A percentile compares a stretch with the other conserved stretches of the same genome.
Evolutionary conservation across 2,329 filamentous ascomycete genomes (phyloP).

Genomic region (Dactylella cylindrospora): DNA sequence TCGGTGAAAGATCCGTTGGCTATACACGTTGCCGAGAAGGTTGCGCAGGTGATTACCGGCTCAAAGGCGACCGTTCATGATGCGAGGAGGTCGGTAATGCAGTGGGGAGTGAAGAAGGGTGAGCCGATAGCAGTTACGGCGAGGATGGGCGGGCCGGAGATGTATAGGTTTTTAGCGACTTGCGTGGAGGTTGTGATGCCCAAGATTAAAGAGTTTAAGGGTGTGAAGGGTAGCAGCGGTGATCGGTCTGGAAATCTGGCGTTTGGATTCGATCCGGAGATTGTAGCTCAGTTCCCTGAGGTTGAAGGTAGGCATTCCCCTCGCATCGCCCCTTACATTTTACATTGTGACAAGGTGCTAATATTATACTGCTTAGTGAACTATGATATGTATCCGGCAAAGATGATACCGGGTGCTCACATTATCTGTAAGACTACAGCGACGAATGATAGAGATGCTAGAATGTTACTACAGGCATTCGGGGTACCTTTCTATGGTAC

Average conservation of each 20-base stretch:
- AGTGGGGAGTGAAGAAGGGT: slow-evolving; percentile 73
- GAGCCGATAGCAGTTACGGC: slow-evolving; percentile 74
- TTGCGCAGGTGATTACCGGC: slow-evolving; percentile 82
- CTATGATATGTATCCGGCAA: slow-evolving; percentile 61
- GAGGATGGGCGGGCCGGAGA: slow-evolving; percentile 74
- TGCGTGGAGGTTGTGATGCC: slow-evolving; percentile 86
- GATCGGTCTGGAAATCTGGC: slow-evolving; percentile 85
- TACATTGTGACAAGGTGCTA: slow-evolving; percentile 19
- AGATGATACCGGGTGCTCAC: slow-evolving; percentile 82
- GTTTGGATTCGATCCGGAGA: slow-evolving; percentile 74
- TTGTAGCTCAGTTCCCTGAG: slow-evolving; percentile 85
- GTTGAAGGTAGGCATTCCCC: slow-evolving; percentile 73
- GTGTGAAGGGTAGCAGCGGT: slow-evolving; percentile 73
- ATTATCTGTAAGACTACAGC: slow-evolving; percentile 82
- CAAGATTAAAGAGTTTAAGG: slow-evolving; percentile 93
- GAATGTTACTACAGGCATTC: slow-evolving; percentile 70
- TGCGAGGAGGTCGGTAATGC: slow-evolving; percentile 68
- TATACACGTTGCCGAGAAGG: slow-evolving; percentile 79
- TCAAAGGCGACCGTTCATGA: slow-evolving; percentile 70
- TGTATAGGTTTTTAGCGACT: slow-evolving; percentile 89
- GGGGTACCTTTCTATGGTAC: slow-evolving; percentile 83
- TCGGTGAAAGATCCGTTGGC: slow-evolving; percentile 71
- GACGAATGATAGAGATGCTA: slow-evolving; percentile 79
- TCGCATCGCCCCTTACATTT: not conserved
- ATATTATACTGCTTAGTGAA: slow-evolving; percentile 45